Conservation (phyloP, 176 grass and related monocot genomes). For the Eragrostis nindensis region DNA sequence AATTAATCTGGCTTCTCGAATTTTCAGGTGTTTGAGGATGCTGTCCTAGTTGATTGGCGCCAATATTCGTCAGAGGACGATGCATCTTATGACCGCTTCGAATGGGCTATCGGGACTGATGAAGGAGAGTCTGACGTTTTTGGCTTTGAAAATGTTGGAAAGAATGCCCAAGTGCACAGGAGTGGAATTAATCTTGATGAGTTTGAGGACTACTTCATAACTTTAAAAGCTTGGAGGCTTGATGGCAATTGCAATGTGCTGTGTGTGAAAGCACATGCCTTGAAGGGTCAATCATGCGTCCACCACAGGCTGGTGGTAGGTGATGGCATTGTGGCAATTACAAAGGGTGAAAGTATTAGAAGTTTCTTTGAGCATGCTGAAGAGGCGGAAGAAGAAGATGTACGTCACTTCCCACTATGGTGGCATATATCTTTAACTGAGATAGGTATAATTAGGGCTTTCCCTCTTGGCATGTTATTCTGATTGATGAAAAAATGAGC, state of each 20-base stretch:
- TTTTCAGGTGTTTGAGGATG: slow-evolving; percentile 85
- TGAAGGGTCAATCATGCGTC: slow-evolving; percentile 90
- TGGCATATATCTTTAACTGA: slow-evolving; percentile 49
- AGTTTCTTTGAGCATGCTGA: slow-evolving; percentile 96
- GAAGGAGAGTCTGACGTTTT: slow-evolving; percentile 88
- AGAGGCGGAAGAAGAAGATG: slow-evolving; percentile 97
- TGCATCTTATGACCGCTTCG: slow-evolving; percentile 88
- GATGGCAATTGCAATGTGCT: slow-evolving; percentile 68
- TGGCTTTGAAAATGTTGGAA: slow-evolving; percentile 81
- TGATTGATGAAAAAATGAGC: slow-evolving; percentile 43
- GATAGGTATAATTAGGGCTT: slow-evolving; percentile 39
- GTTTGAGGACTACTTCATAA: slow-evolving; percentile 67
- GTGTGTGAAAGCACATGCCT: slow-evolving; percentile 87
- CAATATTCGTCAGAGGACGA: slow-evolving; percentile 62
- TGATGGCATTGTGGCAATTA: slow-evolving; percentile 83
- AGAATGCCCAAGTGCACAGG: slow-evolving; percentile 66
- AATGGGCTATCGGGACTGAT: slow-evolving; percentile 85
- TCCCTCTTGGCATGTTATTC: slow-evolving; percentile 38
- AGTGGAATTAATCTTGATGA: slow-evolving; percentile 74
- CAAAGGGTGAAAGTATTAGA: slow-evolving; percentile 83
- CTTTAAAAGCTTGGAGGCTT: slow-evolving; percentile 75
- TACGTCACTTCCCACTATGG: slow-evolving; percentile 53
- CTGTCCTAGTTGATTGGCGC: slow-evolving; percentile 69
- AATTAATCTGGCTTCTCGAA: slow-evolving; percentile 39
- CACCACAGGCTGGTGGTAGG: slow-evolving; percentile 83